Percentiles rank a stretch among this genome's conserved stretches.
Evolutionary conservation across 768 basidiomycete species (phyloP).

Genomic region (Tricholoma sp.): DNA sequence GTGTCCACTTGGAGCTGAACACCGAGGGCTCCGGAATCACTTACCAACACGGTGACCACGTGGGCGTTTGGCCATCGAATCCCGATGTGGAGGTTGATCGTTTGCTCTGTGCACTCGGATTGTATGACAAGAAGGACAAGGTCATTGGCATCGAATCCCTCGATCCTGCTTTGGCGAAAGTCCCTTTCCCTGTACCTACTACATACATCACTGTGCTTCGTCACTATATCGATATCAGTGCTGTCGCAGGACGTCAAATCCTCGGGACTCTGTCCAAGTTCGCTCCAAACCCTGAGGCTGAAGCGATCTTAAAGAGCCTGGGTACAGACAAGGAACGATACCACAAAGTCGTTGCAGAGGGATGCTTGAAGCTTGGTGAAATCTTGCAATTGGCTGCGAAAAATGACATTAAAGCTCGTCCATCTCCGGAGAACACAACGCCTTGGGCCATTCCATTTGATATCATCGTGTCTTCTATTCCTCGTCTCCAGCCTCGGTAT

Average conservation of each 20-base stretch:
- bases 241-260: constrained; percentile 91
- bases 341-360: constrained; percentile 64
- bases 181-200: constrained; percentile 97
- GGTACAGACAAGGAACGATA: constrained; percentile 89
- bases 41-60: constrained; percentile 99
- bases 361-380: constrained; percentile 90
- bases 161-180: constrained; percentile 95
- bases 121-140: constrained; percentile 73
- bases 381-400: constrained; percentile 88
- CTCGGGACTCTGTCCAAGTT: constrained; percentile 84
- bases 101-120: constrained; percentile 79
- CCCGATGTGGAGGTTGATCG: constrained; percentile 89
- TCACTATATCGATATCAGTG: constrained; percentile 96
- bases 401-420: constrained; percentile 54
- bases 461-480: constrained; percentile 88
- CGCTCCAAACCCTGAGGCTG: constrained; percentile 78
- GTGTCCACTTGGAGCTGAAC: constrained; percentile 90
- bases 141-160: constrained; percentile 94
- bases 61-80: constrained; percentile 96
- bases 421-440: constrained; percentile 73
- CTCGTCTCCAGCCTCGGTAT: constrained; percentile 94
- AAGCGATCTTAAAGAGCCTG: constrained; percentile 65
- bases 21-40: constrained; percentile 94
- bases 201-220: constrained; percentile 91
- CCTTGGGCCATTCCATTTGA: constrained; percentile 94